Conservation (phyloP, 2,329 filamentous ascomycete genomes). For the Lachnellula arida region DNA sequence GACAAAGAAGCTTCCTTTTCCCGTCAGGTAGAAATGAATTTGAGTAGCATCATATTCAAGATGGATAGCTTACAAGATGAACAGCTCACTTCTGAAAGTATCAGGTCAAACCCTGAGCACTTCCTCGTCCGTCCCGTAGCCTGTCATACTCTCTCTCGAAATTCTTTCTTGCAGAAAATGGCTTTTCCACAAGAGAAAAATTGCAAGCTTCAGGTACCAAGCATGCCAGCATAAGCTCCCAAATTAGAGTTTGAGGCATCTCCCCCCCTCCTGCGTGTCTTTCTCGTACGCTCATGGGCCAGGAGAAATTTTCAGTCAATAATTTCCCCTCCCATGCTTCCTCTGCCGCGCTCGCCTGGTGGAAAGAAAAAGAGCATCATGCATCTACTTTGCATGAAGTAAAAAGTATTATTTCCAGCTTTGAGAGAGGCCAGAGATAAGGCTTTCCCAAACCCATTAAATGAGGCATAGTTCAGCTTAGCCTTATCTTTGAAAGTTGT, state of each 20-base stretch:
- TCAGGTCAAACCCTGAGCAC: neutral
- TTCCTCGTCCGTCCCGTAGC: neutral
- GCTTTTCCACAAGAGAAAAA: neutral
- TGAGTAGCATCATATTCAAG: neutral
- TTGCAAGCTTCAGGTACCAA: neutral
- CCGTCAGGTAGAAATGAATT: neutral
- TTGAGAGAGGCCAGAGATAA: conserved; percentile 19
- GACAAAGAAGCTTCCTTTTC: neutral
- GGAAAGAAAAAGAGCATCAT: neutral
- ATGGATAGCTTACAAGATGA: neutral
- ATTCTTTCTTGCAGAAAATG: neutral
- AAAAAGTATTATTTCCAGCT: neutral
- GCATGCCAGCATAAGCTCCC: neutral
- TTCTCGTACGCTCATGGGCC: neutral
- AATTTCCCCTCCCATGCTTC: neutral
- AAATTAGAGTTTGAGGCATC: neutral
- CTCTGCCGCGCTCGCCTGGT: neutral
- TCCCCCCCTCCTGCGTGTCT: neutral
- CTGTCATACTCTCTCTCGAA: neutral
- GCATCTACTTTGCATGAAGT: too few species aligned
- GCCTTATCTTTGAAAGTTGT: conserved; percentile 10
- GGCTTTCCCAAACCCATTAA: conserved; percentile 2
- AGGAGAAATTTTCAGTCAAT: conserved; percentile 1
- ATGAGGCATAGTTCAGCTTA: conserved; percentile 4
- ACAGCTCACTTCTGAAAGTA: neutral